phyloP scores from a whole-genome alignment of 192 early-diverging fungal genomes.

The Dispira simplex region DNA sequence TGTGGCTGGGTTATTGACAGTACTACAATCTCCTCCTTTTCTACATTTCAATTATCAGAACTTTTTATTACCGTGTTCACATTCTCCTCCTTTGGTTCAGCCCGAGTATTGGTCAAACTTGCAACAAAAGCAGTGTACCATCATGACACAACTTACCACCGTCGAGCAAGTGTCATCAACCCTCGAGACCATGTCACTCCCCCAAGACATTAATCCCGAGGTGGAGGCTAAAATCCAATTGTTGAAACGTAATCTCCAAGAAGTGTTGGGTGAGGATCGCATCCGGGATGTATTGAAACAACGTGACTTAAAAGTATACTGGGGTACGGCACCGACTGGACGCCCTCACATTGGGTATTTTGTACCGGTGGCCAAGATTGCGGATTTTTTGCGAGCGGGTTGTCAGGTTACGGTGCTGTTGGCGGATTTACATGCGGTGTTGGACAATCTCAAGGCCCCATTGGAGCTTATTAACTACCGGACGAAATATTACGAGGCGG shows the following conservation, averaged over 20 bases:
- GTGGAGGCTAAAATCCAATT: slow-evolving; percentile 56
- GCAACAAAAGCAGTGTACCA: too few relatives aligned
- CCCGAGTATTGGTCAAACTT: too few relatives aligned
- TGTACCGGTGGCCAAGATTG: slow-evolving; percentile 95
- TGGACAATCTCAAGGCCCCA: slow-evolving; percentile 97
- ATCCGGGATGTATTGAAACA: slow-evolving; percentile 72
- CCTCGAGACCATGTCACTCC: too few relatives aligned
- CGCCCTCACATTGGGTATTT: slow-evolving; percentile 96
- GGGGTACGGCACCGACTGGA: slow-evolving; percentile 95
- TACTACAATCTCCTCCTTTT: too few relatives aligned
- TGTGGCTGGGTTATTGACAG: too few relatives aligned
- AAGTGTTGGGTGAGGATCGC: slow-evolving; percentile 77
- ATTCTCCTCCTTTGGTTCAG: too few relatives aligned
- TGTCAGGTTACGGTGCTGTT: slow-evolving; percentile 81
- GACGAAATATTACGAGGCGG: slow-evolving; percentile 83
- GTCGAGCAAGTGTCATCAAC: too few relatives aligned
- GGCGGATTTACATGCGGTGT: slow-evolving; percentile 93
- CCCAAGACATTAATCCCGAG: not conserved
- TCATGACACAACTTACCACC: too few relatives aligned
- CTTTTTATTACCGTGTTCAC: too few relatives aligned
- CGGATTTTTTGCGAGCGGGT: slow-evolving; percentile 86
- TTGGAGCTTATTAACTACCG: slow-evolving; percentile 78
- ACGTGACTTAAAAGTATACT: slow-evolving; percentile 88
- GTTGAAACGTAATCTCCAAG: slow-evolving; percentile 89
- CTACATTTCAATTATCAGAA: too few relatives aligned